Base-by-base conservation (phyloP, 192 early-diverging fungal species). In the Backusella parvicylindrica region DNA sequence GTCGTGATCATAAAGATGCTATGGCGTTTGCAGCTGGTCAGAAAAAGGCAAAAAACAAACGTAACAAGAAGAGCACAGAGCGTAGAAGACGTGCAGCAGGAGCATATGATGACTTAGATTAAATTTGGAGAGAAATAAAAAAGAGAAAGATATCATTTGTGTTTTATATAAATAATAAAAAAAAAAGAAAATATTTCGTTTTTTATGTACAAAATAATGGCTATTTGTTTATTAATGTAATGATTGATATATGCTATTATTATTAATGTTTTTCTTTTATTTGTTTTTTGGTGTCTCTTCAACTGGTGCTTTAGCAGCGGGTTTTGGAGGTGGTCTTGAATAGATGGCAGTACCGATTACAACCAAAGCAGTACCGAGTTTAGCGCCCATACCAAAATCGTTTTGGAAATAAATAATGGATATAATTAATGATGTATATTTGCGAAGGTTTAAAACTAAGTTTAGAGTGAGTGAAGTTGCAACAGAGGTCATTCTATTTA, bases 381-480 rank as follows among this genome's bases (percentile, higher is more conserved):
- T 77, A 74, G 91, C 89, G 35, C 87, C 86, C 2, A 77, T 74
- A 6, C 90, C 89, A 77, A 97, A 89, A 0, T 85, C 82, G 78
- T 95, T 96, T 31, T 90, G 84, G 77, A 97, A 97, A 33, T 93
- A 84, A 35, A 92, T 32, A 12, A 97, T 85, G 0, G 93, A 95
- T 28, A 97, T 85, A 15, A 95, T 70, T 36, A 97, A 78, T 23
- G 92, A 93, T 12, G 92, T 90, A 40, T 95, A 91, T 79, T 97
- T 97, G 28, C 96, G 90, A 23, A 97, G 75, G 63, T 92, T 94
- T 16, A 97, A 84, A 8, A 97, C 91, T 11, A 97, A 86, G 74
- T 96, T 97, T 30, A 96, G 81, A 0, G 96, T 95, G 6, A 97
- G 83, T 12, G 94, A 90, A 18, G 93, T 84, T 2, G 93, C 89